phyloP scores from a whole-genome alignment of 1,284 basidiomycete genomes.

The Gastroboletus turbinatus region DNA sequence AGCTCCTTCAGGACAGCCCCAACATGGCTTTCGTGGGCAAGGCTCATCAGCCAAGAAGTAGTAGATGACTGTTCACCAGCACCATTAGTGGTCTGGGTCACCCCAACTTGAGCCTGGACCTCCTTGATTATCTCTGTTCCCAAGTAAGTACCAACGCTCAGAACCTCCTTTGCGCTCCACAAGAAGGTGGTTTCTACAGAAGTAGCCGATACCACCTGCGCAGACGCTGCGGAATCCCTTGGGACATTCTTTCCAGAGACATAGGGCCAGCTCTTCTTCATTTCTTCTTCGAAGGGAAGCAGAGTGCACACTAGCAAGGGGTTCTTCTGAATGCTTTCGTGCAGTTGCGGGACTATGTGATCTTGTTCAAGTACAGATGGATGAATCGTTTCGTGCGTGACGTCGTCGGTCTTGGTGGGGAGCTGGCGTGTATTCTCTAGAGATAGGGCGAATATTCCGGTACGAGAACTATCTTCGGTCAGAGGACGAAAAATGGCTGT shows the following conservation, averaged over 20 bases:
- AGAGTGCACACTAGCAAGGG: slow-evolving; percentile 47
- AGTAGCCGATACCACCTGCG: slow-evolving; percentile 5
- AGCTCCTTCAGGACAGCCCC: slow-evolving; percentile 25
- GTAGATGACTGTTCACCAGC: slow-evolving; percentile 17
- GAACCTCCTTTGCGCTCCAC: slow-evolving; percentile 16
- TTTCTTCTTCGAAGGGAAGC: slow-evolving; percentile 52
- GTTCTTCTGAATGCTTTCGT: slow-evolving; percentile 38
- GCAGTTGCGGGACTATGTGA: slow-evolving; percentile 37
- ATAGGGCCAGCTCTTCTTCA: slow-evolving; percentile 47
- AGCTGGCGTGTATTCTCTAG: slow-evolving; percentile 45
- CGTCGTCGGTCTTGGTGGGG: slow-evolving; percentile 45
- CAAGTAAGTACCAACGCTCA: slow-evolving; percentile 14
- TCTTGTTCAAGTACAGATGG: slow-evolving; percentile 54
- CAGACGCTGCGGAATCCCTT: slow-evolving; percentile 10
- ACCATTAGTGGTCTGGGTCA: slow-evolving; percentile 11
- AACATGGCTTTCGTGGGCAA: slow-evolving; percentile 27
- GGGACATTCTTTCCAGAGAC: slow-evolving; percentile 19
- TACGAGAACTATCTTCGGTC: slow-evolving; percentile 42
- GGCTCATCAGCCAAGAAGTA: slow-evolving; percentile 25
- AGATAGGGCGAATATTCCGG: slow-evolving; percentile 53
- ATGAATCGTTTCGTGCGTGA: slow-evolving; percentile 62
- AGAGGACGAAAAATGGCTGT: background rate
- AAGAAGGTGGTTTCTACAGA: slow-evolving; percentile 4
- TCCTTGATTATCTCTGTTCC: slow-evolving; percentile 25
- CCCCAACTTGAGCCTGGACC: slow-evolving; percentile 16